Conservation (phyloP, 495 filamentous ascomycete species). For the Podospora pseudopauciseta region DNA sequence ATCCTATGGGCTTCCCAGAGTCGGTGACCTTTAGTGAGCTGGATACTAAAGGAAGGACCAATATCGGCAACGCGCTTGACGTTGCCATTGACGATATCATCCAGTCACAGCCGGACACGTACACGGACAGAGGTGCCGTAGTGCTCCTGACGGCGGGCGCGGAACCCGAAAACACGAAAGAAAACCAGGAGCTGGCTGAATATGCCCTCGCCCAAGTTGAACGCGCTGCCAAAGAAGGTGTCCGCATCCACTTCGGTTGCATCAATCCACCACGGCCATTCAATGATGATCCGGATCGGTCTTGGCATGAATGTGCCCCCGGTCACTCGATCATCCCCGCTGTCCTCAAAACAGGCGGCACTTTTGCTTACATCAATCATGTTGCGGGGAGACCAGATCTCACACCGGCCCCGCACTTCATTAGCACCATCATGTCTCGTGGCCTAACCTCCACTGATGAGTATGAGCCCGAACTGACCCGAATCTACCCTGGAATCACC, state of each 20-base stretch:
- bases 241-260: conserved; percentile 27
- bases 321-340: conserved; percentile 21
- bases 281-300: not conserved
- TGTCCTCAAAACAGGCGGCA: conserved; percentile 23
- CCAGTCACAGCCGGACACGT: conserved; percentile 20
- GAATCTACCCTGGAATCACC: conserved; percentile 20
- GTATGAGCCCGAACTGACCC: conserved; percentile 1
- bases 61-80: conserved; percentile 19
- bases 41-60: not conserved
- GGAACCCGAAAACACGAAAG: conserved; percentile 3
- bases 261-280: conserved; percentile 13
- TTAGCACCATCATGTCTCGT: conserved; percentile 19
- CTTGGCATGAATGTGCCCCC: conserved; percentile 13
- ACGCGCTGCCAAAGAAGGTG: conserved; percentile 22
- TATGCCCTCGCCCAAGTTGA: conserved; percentile 13
- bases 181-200: not conserved
- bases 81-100: conserved; percentile 22
- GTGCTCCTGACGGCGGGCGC: conserved; percentile 18
- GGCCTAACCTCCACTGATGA: conserved; percentile 19
- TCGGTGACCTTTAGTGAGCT: conserved; percentile 7
- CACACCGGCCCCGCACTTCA: conserved; percentile 8
- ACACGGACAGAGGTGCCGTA: conserved; percentile 22
- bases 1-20: conserved; percentile 18
- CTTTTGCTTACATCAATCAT: conserved; percentile 18
- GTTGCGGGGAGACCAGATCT: not conserved